Evolutionary conservation across 2,329 filamentous ascomycete genomes (phyloP), one percentile per base, ranked within the genome.

Genomic region (Phoma sp.): DNA sequence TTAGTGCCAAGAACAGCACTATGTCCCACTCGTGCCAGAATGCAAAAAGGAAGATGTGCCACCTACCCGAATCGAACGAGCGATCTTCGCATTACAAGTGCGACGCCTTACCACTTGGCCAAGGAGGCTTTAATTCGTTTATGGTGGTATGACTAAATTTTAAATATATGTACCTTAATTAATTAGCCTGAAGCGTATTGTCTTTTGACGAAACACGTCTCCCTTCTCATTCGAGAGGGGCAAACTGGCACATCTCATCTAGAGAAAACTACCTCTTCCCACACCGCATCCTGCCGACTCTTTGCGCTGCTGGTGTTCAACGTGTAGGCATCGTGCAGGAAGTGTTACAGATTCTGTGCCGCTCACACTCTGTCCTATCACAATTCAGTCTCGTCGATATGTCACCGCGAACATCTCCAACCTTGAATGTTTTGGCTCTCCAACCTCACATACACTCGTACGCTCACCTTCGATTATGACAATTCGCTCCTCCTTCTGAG

Each of bases 301-400:
- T 4, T 24, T 24, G 22, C 22, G 22, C 22, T 24, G 22, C 22
- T 24, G 22, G 6, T 24, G 22, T 24, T 24, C 22, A 6, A 24
- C 22, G 22, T 24, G 22, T 24, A 24, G 17, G 17, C 17, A 17
- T 17, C 17, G 17, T 17, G 17, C 22, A 6, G 22, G 6, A 24
- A 24, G 22, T 24, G 22, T 6, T 24, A 6, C 4, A 24, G 22
- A 4, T 24, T 24, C 6, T 24, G 22, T 24, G 6, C 22, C 22
- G 6, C 12, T 29, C 29, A 31, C 29, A 3, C 12, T 31, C 29
- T 31, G 29, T 31, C 29, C 29, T 31, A 52, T 70, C 66, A 63
- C 77, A 73, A 12, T 76, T 63, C 2, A 72, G 73, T 24, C 69
- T 74, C 46, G 77, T 68, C 5, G 76, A 69, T 29, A 52, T 60